Percentiles rank a stretch among this genome's conserved stretches.
phyloP scores from a whole-genome alignment of 2,329 filamentous ascomycete genomes.

The Aspergillus quadrilineatus region DNA sequence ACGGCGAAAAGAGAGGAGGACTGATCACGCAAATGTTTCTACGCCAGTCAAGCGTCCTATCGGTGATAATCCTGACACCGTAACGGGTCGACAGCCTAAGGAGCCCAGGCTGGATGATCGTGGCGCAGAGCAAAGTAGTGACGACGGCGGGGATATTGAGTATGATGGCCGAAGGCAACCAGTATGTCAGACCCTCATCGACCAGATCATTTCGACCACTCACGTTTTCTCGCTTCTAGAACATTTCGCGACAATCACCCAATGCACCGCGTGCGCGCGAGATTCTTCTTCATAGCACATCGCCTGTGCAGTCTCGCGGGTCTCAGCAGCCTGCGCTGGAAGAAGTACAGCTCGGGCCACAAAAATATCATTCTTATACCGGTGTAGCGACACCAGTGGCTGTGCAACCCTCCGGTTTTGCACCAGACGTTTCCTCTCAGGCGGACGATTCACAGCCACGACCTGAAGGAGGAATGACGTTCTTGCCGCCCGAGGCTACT shows the following conservation, averaged over 20 bases:
- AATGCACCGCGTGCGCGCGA: neutral
- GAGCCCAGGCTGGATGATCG: neutral
- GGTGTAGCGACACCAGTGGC: neutral
- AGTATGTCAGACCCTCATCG: neutral
- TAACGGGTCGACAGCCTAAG: neutral
- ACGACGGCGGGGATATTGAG: neutral
- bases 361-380: neutral
- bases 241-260: neutral
- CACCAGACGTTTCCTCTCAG: too few species aligned
- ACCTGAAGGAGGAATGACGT: too few species aligned
- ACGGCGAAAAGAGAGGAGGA: neutral
- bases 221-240: neutral
- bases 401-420: too few species aligned
- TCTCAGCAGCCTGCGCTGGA: neutral
- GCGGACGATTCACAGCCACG: too few species aligned
- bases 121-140: neutral
- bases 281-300: neutral
- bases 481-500: too few species aligned
- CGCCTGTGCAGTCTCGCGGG: neutral
- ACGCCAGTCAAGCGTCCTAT: neutral
- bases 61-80: neutral
- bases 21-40: neutral
- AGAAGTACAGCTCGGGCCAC: neutral
- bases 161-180: neutral
- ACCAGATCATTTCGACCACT: too few species aligned